Evolutionary conservation across 441 rosid species (phyloP).

Genomic region (Bruguiera hainesii): DNA sequence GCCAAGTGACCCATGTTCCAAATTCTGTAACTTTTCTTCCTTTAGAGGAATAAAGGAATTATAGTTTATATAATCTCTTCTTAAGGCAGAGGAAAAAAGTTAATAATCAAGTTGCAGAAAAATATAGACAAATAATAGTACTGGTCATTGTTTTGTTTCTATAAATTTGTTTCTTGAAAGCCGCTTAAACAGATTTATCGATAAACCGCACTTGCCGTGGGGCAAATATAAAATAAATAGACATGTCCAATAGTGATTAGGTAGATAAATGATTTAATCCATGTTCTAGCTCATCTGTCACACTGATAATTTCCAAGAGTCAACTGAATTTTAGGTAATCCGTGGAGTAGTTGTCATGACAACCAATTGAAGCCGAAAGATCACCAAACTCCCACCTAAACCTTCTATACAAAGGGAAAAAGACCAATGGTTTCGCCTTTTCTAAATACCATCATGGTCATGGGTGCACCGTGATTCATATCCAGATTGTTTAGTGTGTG

Average conservation of each 20-base stretch:
- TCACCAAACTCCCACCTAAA: constrained; percentile 48
- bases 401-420: constrained; percentile 3
- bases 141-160: too few species aligned
- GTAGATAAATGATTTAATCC: not conserved
- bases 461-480: not conserved
- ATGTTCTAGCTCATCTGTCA: constrained; percentile 6
- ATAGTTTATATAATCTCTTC: too few species aligned
- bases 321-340: not conserved
- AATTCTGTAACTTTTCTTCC: too few species aligned
- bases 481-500: not conserved
- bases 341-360: constrained; percentile 2
- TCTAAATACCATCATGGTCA: not conserved
- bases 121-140: too few species aligned
- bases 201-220: too few species aligned
- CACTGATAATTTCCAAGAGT: not conserved
- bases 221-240: not conserved
- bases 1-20: too few species aligned
- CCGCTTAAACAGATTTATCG: too few species aligned
- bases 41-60: too few species aligned
- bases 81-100: too few species aligned
- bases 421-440: not conserved
- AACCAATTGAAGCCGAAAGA: constrained; percentile 51
- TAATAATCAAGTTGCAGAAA: too few species aligned
- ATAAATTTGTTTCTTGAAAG: too few species aligned
- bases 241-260: not conserved